phyloP scores from a whole-genome alignment of 2,329 filamentous ascomycete genomes.

The Xylaria hypoxylon region DNA sequence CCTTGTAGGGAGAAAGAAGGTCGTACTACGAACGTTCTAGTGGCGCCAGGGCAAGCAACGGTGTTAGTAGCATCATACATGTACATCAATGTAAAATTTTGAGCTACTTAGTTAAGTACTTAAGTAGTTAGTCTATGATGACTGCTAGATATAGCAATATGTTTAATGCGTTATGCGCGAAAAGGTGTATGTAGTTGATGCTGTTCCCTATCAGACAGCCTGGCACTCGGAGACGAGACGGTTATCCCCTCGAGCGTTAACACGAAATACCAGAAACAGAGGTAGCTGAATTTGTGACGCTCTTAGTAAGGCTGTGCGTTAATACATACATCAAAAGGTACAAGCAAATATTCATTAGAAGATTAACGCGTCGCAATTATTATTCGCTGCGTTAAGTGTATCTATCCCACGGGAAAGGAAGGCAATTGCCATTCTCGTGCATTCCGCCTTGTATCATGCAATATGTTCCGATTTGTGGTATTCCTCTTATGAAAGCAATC shows the following conservation, averaged over 20 bases:
- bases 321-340: conserved; percentile 8
- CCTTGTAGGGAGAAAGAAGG: neutral
- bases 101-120: neutral
- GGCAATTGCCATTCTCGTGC: neutral
- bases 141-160: too few species aligned
- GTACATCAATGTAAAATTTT: neutral
- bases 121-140: neutral
- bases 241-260: neutral
- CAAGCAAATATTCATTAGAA: neutral
- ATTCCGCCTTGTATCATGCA: conserved; percentile 30
- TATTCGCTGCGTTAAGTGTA: conserved; percentile 12
- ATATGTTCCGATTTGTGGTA: conserved; percentile 35
- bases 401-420: conserved; percentile 9
- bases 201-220: neutral
- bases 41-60: neutral
- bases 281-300: neutral
- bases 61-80: conserved; percentile 4
- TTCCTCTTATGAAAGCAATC: conserved; percentile 34
- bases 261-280: neutral
- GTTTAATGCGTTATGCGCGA: neutral
- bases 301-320: neutral
- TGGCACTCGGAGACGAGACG: neutral
- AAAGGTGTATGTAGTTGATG: neutral
- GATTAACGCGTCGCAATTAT: conserved; percentile 14
- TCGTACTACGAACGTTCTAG: neutral